phyloP scores from a whole-genome alignment of 371 early-diverging fungal species.

The Mortierella sp. region DNA sequence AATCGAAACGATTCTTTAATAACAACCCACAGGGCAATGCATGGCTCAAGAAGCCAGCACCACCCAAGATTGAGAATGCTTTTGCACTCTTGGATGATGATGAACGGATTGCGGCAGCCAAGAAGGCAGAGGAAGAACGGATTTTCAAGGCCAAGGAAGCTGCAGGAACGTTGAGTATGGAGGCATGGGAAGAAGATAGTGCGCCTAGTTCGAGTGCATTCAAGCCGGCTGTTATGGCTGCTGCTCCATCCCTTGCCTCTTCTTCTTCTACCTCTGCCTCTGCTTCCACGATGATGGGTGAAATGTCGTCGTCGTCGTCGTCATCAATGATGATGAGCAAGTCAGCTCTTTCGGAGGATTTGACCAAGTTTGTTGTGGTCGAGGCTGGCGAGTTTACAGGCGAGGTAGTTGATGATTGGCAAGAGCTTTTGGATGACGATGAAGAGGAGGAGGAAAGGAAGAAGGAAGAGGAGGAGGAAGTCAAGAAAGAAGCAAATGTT shows the following conservation, averaged over 20 bases:
- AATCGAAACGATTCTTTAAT: constrained; percentile 33
- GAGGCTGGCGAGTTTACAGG: constrained; percentile 40
- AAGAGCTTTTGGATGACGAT: constrained; percentile 42
- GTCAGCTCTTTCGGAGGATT: constrained; percentile 11
- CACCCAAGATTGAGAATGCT: constrained; percentile 33
- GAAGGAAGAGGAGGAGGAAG: background rate
- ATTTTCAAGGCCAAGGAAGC: constrained; percentile 46
- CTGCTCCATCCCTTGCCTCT: background rate
- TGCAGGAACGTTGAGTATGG: constrained; percentile 41
- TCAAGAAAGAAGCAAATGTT: background rate
- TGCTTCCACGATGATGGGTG: constrained; percentile 1
- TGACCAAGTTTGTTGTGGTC: constrained; percentile 45
- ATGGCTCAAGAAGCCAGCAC: constrained; percentile 11
- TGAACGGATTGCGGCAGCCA: constrained; percentile 43
- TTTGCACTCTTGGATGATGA: constrained; percentile 46
- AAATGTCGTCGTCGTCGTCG: background rate
- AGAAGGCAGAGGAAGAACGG: constrained; percentile 42
- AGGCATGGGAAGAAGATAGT: constrained; percentile 47
- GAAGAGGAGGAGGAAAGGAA: constrained; percentile 17
- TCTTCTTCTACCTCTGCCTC: background rate
- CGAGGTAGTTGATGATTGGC: constrained; percentile 53
- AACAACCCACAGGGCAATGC: constrained; percentile 19
- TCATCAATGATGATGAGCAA: background rate
- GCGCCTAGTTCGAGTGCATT: background rate
- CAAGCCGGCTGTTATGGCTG: background rate